Base-by-base conservation (phyloP, 495 filamentous ascomycete genomes). In the Tuber microsphaerosporum region DNA sequence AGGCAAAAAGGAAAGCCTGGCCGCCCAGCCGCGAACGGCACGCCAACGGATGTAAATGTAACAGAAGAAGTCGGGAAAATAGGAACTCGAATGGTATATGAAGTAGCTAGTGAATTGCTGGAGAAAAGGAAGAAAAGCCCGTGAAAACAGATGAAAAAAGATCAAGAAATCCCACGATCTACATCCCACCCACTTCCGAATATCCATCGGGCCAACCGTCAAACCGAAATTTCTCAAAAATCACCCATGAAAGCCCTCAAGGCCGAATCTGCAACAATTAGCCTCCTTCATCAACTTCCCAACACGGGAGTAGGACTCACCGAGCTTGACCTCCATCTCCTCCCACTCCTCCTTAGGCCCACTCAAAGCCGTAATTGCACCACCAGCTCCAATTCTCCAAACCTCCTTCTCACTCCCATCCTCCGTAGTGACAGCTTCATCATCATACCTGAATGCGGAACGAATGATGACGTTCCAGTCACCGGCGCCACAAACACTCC, bases 401-500 rank as follows among this genome's bases (percentile, higher is more conserved):
- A 86, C 85, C 78, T 93, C 85, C 68, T 79, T 75, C 46, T 76
- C 56, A 2, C 74, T 74, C 3, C 77, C 70, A 41, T 78, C 76
- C 77, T 76, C 82, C 71, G 72, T 76, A 22, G 68, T 82, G 56
- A 41, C 56, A 1, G 5, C 72, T 56, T 90, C 86, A 72, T 89
- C 88, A 75, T 89, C 88, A 85, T 88, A 91, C 73, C 88, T 88
- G 73, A 94, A 92, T 73, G 92, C 86, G 65, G 90, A 92, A 19
- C 94, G 87, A 65, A 98, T 98, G 16, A 92, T 87, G 7, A 98
- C 94, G 71, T 90, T 93, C 85, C 93, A 97, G 81, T 96, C 94
- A 0, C 92, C 94, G 16, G 89, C 88, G 0, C 94, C 94, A 14
- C 92, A 89, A 1, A 93, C 90, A 78, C 94, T 93, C 80, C 97